These are phyloP conservation scores for Solanum chilense DNA, from an alignment of 257 asterid species.

Conservation along the genomic window DNA sequence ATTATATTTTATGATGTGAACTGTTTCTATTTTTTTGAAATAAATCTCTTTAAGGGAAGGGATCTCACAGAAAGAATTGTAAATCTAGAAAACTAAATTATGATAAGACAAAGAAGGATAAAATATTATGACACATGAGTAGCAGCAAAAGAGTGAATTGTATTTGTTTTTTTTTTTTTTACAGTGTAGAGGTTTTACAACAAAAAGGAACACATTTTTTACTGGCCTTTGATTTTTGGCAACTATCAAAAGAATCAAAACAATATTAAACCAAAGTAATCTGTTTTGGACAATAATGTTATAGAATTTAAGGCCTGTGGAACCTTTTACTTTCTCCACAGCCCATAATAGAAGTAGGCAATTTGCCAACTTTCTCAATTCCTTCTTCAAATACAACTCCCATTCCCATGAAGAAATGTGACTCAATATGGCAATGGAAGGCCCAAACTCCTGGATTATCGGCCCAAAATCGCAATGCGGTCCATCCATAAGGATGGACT, in stretches of 20 bases:
- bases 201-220: not conserved
- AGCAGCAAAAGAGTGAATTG: not conserved
- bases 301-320: conserved; percentile 20
- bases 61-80: not conserved
- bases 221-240: not conserved
- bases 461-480: conserved; percentile 72
- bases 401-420: conserved; percentile 94
- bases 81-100: not conserved
- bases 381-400: conserved; percentile 87
- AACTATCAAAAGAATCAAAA: not conserved
- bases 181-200: not conserved
- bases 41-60: not conserved
- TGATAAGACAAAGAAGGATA: not conserved
- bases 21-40: too few species aligned
- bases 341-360: conserved; percentile 82
- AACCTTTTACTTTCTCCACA: conserved; percentile 55
- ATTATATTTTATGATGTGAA: too few species aligned
- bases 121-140: not conserved
- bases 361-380: conserved; percentile 45
- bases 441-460: conserved; percentile 96
- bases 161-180: not conserved
- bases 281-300: not conserved
- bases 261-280: not conserved
- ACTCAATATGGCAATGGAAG: conserved; percentile 90
- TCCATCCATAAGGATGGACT: conserved; percentile 45